Base-by-base conservation (phyloP, 192 early-diverging fungal genomes). In the Podila verticillata region DNA sequence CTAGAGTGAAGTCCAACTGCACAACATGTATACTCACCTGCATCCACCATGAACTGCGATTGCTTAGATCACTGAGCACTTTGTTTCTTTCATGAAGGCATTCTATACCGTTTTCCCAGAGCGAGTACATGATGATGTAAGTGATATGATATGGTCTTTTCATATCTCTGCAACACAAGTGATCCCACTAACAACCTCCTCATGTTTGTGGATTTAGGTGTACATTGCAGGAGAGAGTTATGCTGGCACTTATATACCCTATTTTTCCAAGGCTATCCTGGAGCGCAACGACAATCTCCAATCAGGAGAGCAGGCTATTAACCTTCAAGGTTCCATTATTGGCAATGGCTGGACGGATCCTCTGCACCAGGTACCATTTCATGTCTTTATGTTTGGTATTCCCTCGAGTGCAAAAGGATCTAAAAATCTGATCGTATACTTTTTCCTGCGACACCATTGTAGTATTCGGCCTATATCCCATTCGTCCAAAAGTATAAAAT, bases 311-410 rank as follows among this genome's bases (percentile, higher is more conserved):
- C 28, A 47, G 13, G 36, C 48, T 69, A 86, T 88, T 56, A 84
- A 88, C 59, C 54, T 91, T n/a, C 70, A 84, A 70, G 90, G 90
- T 20, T 4, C 89, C 4, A 87, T 80, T 34, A 91, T 91, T 49
- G 89, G 89, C 22, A 91, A 91, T 66, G 90, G 90, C 20, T 91
- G 90, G 90, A 91, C 89, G 4, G 89, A 87, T 26, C 87, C 89
- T 2, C 15, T 68, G n/a, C 68, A 84, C 56, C 90, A 91, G 82
- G 89, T 91, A 82, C 22, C 30, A 30, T 31, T 1, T 34, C 24
- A 8, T 60, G 17, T 29, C 24, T 59, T 59, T 59, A 3, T 34
- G 12, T 44, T 44, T 44, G 39, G 17, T 15, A 12, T 15, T 36
- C 7, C 30, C 15, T 60, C 58, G 3, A 24, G 20, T 54, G 24